A percentile compares a stretch with the other conserved stretches of the same genome.
Conservation (phyloP, 2,329 filamentous ascomycete genomes). For the Venturia oleaginea region DNA sequence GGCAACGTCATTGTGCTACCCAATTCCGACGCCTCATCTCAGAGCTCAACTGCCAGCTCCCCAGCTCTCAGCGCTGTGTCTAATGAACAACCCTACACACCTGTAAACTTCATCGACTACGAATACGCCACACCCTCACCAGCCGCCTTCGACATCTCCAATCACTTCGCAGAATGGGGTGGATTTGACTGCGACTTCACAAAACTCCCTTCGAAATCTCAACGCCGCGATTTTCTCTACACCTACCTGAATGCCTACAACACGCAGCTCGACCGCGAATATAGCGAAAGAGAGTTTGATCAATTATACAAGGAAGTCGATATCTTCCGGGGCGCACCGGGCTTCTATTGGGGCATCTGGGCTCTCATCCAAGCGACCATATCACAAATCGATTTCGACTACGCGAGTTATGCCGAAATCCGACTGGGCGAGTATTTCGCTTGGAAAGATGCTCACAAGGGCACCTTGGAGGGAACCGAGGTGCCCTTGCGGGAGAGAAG, state of each 20-base stretch:
- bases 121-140: slow-evolving; percentile 94
- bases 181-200: slow-evolving; percentile 91
- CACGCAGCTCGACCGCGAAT: slow-evolving; percentile 28
- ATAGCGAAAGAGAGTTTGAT: slow-evolving; percentile 46
- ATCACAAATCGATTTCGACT: slow-evolving; percentile 94
- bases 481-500: slow-evolving; percentile 67
- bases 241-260: slow-evolving; percentile 73
- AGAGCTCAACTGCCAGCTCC: slow-evolving; percentile 16
- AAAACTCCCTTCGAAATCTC: slow-evolving; percentile 66
- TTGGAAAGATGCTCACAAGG: slow-evolving; percentile 62
- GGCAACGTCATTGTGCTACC: slow-evolving; percentile 89
- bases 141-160: slow-evolving; percentile 90
- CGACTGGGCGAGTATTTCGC: slow-evolving; percentile 87
- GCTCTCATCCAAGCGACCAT: slow-evolving; percentile 89
- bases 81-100: slow-evolving; percentile 22
- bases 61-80: slow-evolving; percentile 24
- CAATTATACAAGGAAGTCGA: slow-evolving; percentile 76
- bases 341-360: slow-evolving; percentile 91
- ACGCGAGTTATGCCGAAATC: slow-evolving; percentile 79
- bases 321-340: slow-evolving; percentile 76
- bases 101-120: slow-evolving; percentile 89
- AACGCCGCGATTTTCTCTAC: slow-evolving; percentile 70
- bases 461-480: slow-evolving; percentile 47
- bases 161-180: slow-evolving; percentile 98
- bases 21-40: slow-evolving; percentile 16